Conservation (phyloP, 2,329 filamentous ascomycete species). For the Xylariales sp. region DNA sequence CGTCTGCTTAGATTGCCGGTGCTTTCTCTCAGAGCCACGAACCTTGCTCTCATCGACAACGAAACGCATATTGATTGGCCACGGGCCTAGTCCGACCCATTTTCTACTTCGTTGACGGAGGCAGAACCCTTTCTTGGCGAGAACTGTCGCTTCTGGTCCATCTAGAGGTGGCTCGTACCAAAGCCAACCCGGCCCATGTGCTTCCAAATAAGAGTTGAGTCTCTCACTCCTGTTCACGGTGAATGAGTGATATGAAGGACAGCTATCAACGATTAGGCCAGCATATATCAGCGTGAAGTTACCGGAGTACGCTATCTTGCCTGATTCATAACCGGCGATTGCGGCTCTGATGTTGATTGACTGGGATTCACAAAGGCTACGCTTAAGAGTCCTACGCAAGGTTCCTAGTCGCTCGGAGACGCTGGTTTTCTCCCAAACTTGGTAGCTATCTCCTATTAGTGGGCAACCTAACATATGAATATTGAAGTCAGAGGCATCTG, state of each 20-base stretch:
- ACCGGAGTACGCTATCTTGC: constrained; percentile 33
- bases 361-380: constrained; percentile 31
- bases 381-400: constrained; percentile 27
- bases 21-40: neutral
- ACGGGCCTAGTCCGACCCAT: constrained; percentile 20
- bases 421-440: constrained; percentile 22
- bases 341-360: constrained; percentile 36
- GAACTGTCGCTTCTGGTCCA: constrained; percentile 12
- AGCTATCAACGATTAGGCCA: constrained; percentile 36
- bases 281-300: constrained; percentile 38
- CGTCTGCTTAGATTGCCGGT: neutral
- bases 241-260: constrained; percentile 33
- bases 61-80: constrained; percentile 15
- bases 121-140: constrained; percentile 28
- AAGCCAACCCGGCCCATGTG: constrained; percentile 37
- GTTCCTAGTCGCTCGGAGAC: constrained; percentile 28
- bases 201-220: constrained; percentile 32
- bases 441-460: constrained; percentile 19
- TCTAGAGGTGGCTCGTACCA: constrained; percentile 41
- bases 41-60: constrained; percentile 13
- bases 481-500: too few relatives aligned
- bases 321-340: constrained; percentile 35
- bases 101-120: constrained; percentile 13
- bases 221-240: constrained; percentile 31
- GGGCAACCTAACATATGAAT: too few relatives aligned